These are phyloP conservation scores for Myriosclerotinia scirpicola DNA, from an alignment of 2,329 filamentous ascomycete species.

Conservation along the genomic window DNA sequence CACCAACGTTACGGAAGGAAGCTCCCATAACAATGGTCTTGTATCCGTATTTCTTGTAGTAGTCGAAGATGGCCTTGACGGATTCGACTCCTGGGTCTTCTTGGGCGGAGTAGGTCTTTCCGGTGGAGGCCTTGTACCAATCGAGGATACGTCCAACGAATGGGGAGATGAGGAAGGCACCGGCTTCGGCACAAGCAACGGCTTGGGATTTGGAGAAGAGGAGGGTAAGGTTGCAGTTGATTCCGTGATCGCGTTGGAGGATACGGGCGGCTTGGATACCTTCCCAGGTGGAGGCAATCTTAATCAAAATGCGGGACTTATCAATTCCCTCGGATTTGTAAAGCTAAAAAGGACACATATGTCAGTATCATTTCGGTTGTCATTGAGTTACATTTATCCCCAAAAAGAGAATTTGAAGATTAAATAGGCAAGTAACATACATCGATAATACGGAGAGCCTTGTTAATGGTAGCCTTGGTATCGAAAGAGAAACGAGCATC, in stretches of 20 bases:
- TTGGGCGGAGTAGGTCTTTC: slow-evolving; percentile 87
- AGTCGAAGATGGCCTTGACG: slow-evolving; percentile 95
- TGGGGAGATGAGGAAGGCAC: slow-evolving; percentile 96
- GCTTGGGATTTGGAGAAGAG: slow-evolving; percentile 97
- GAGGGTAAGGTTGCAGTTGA: slow-evolving; percentile 99
- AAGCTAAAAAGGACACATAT: slow-evolving; percentile 56
- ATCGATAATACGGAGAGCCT: slow-evolving; percentile 96
- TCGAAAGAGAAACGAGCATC: slow-evolving; percentile 96
- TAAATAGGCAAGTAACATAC: slow-evolving; percentile 51
- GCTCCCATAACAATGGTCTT: slow-evolving; percentile 99
- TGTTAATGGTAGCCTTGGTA: slow-evolving; percentile 86
- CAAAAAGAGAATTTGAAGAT: not conserved
- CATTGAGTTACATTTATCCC: not conserved
- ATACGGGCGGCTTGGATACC: slow-evolving; percentile 98
- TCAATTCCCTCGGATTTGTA: slow-evolving; percentile 89
- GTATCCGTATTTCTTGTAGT: slow-evolving; percentile 99
- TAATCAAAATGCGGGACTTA: slow-evolving; percentile 96
- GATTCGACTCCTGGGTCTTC: slow-evolving; percentile 96
- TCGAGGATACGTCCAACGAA: slow-evolving; percentile 99
- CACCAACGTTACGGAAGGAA: slow-evolving; percentile 92
- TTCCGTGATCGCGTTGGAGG: slow-evolving; percentile 89
- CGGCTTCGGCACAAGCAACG: slow-evolving; percentile 92
- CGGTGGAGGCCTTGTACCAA: slow-evolving; percentile 96
- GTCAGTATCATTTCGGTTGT: not conserved
- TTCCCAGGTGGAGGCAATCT: slow-evolving; percentile 99